Evolutionary conservation across 139 green algal species (phyloP), one percentile per base, ranked within the genome.

Genomic region (Coelastrella sp.): DNA sequence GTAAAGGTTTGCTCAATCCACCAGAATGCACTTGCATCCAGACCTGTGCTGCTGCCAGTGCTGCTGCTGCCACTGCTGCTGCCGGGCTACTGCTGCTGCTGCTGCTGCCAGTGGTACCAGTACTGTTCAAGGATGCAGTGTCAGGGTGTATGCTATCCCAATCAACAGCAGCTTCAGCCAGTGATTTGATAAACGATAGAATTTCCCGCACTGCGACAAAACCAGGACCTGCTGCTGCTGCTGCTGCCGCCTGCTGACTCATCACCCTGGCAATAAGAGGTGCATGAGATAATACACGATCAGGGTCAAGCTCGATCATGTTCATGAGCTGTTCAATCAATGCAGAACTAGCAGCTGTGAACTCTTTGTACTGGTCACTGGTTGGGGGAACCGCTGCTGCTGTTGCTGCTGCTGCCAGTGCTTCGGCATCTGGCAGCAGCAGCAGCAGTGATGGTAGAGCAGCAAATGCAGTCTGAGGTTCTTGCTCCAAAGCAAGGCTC

Each of bases 331-430:
- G 35, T 6, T 53, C 21, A 40, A 82, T 60, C 69, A 60, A 34
- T 82, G 73, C 73, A 68, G 32, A 5, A 81, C 30, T 5, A 48
- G n/a, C 73, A 43, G 73, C 50, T 23, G 45, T 50, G 7, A 66
- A 34, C 1, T 50, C 73, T 4, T 48, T 50, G 9, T 67, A 41
- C 2, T 79, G 41, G n/a, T n/a, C n/a, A n/a, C n/a, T n/a, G n/a
- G n/a, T n/a, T n/a, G n/a, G n/a, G n/a, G n/a, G n/a, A n/a, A n/a
- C 69, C 38, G 69, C 41, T 79, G 69, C 69, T 79, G 69, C 15
- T 63, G n/a, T 8, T 19, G 72, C 23, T 27, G 53, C 5, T 2
- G 21, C 23, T 57, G 75, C 21, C 51, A 53, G 35, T 40, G 35
- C 50, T 15, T 11, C 9, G 4, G 9, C 11, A 21, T 8, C 5